phyloP scores from a whole-genome alignment of 2,329 filamentous ascomycete species.

The Fulvia fulva region DNA sequence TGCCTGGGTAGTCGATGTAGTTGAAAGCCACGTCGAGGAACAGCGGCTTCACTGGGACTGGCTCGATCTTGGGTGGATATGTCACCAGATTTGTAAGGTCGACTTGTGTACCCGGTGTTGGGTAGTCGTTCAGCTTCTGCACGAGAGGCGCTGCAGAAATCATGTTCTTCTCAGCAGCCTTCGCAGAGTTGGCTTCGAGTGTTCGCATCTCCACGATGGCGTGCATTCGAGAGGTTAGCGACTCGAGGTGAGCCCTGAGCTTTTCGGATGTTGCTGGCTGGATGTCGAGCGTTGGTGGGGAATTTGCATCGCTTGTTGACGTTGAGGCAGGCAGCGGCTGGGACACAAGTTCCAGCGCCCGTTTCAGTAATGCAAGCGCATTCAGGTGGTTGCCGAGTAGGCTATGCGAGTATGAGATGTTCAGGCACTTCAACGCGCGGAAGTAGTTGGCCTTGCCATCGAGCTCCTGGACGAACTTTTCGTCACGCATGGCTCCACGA shows the following conservation, averaged over 20 bases:
- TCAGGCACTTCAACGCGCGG: constrained; percentile 79
- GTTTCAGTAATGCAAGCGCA: constrained; percentile 77
- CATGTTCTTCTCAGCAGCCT: constrained; percentile 44
- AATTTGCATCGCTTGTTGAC: constrained; percentile 32
- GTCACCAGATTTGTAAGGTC: constrained; percentile 77
- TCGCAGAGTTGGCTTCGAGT: constrained; percentile 49
- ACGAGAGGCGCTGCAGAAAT: constrained; percentile 59
- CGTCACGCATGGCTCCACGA: constrained; percentile 82
- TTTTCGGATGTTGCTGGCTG: constrained; percentile 54
- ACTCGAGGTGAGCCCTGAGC: constrained; percentile 60
- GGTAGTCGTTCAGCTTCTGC: constrained; percentile 72
- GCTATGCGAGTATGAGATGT: constrained; percentile 79
- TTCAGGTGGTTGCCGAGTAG: constrained; percentile 69
- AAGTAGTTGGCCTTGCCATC: constrained; percentile 79
- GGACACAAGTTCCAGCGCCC: constrained; percentile 62
- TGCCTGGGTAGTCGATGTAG: constrained; percentile 86
- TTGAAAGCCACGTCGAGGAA: constrained; percentile 98
- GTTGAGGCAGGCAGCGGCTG: constrained; percentile 14
- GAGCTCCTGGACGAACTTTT: constrained; percentile 70
- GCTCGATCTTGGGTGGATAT: constrained; percentile 78
- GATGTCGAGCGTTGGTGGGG: constrained; percentile 66
- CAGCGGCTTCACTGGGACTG: constrained; percentile 86
- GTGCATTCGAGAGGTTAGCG: constrained; percentile 74
- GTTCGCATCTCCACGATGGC: constrained; percentile 80
- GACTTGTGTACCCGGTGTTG: constrained; percentile 55